These are phyloP conservation scores for Warburgia ugandensis DNA, from an alignment of 164 flowering plant species.

Conservation along the genomic window DNA sequence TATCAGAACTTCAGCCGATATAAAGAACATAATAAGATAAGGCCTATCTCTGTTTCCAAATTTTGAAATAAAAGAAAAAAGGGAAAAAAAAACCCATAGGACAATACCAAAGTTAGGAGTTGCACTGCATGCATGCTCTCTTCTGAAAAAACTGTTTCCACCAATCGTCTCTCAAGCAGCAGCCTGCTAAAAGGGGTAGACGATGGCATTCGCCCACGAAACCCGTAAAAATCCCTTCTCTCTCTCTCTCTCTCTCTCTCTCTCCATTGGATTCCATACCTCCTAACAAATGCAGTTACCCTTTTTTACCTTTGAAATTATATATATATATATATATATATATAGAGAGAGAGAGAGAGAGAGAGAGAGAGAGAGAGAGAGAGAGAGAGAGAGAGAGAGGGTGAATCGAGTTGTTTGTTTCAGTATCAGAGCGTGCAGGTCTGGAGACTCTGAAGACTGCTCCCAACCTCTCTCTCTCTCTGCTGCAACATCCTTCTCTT, in stretches of 20 bases:
- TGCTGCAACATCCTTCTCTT: neutral
- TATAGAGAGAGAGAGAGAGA: neutral
- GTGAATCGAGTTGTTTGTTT: conserved; percentile 11
- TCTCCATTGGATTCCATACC: conserved; percentile 31
- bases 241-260: conserved; percentile 12
- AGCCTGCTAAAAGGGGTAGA: conserved; percentile 15
- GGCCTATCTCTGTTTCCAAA: too few relatives aligned
- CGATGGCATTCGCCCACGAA: conserved; percentile 27
- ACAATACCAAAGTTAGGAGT: conserved; percentile 13
- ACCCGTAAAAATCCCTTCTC: conserved; percentile 4
- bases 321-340: neutral
- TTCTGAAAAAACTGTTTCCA: conserved; percentile 18
- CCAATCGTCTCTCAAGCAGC: conserved; percentile 23
- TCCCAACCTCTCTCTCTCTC: neutral
- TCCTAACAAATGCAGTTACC: conserved; percentile 13
- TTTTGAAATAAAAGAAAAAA: conserved; percentile 1
- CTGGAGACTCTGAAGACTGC: neutral
- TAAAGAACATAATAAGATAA: too few relatives aligned
- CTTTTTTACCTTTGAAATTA: conserved; percentile 6
- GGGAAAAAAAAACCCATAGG: conserved; percentile 8
- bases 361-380: neutral
- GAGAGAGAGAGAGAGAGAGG: neutral
- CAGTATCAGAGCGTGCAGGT: conserved; percentile 12
- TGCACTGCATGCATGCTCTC: conserved; percentile 11
- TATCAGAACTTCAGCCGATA: too few relatives aligned